Base-by-base conservation (phyloP, 495 filamentous ascomycete species). In the Pyrenula massariospora region DNA sequence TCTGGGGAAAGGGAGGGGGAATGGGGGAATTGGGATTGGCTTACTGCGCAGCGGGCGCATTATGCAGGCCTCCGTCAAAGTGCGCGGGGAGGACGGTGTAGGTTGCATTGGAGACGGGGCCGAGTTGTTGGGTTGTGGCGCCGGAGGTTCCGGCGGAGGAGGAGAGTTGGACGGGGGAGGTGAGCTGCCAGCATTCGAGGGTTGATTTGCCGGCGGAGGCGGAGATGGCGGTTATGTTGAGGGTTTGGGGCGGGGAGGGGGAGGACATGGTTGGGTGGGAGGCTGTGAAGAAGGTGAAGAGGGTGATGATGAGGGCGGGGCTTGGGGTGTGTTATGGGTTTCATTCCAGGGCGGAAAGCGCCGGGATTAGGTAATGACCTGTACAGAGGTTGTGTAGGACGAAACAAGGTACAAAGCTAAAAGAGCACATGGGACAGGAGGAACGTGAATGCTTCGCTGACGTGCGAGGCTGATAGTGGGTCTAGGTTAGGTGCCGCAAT, bases 141-240 rank as follows among this genome's bases (percentile, higher is more conserved):
- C 80, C 77, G 1, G 67, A 24, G 3, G 63, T 76, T 0, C 80
- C 80, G n/a, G 77, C 55, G 47, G 67, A 25, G 2, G 61, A 55
- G 12, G 76, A 77, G 0, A 58, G 60, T 15, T 59, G 49, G 59
- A 80, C 75, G 0, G 72, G 73, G 0, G 66, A 60, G n/a, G 59
- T 52, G 19, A 81, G 62, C 47, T 73, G 65, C 79, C 79, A 82
- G 67, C 78, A 83, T 66, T 81, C 72, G n/a, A 82, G 60, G 0
- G 67, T 70, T 10, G 79, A 81, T 31, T 62, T 67, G 53, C 70
- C 59, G 62, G 63, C 55, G 48, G 73, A 62, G 25, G 59, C 47
- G 54, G 62, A 57, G 50, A 77, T 55, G 53, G 72, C 67, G 42
- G 75, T 76, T 48, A 76, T 57, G 59, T 76, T 75, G 12, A 76